Conservation (phyloP, 768 basidiomycete genomes). For the Macrolepiota albuminosa region DNA sequence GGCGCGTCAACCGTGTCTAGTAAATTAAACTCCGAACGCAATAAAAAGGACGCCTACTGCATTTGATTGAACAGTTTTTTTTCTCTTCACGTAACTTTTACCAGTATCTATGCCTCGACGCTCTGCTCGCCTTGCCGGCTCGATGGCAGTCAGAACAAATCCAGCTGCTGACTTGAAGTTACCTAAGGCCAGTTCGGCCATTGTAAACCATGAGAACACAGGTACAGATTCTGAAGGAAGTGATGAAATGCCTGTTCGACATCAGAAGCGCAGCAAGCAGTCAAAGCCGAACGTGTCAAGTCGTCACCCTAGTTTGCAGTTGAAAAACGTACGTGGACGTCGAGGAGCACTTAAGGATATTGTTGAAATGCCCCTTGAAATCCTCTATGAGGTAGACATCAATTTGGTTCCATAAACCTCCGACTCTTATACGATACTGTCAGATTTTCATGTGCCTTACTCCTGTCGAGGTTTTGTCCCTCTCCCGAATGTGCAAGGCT, state of each 20-base stretch:
- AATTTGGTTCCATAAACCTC: too few relatives aligned
- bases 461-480: constrained; percentile 31
- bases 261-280: neutral
- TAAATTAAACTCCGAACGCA: too few relatives aligned
- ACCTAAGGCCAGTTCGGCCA: neutral
- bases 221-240: neutral
- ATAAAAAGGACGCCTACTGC: too few relatives aligned
- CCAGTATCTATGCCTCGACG: neutral
- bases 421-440: neutral
- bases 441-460: constrained; percentile 32
- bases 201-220: neutral
- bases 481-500: constrained; percentile 31
- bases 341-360: constrained; percentile 13
- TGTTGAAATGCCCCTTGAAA: constrained; percentile 25
- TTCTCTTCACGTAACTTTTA: too few relatives aligned
- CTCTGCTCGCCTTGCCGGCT: neutral
- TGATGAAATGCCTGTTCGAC: neutral
- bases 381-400: constrained; percentile 21
- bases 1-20: too few relatives aligned
- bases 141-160: neutral
- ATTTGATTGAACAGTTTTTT: too few relatives aligned
- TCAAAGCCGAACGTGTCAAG: neutral
- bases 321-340: constrained; percentile 6
- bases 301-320: neutral
- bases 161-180: too few relatives aligned